phyloP scores from a whole-genome alignment of 345 rosid genomes.

The Trapa bicornis region DNA sequence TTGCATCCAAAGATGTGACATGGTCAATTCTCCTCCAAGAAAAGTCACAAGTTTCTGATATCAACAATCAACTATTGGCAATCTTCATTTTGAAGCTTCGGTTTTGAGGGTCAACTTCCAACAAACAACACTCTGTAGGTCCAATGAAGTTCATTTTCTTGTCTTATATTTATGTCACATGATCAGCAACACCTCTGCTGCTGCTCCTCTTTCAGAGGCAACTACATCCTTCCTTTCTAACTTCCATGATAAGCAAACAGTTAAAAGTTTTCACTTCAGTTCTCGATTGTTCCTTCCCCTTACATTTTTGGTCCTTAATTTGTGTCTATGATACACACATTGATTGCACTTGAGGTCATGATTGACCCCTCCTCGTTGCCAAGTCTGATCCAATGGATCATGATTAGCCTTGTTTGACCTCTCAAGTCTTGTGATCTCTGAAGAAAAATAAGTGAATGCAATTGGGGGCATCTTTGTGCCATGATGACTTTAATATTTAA shows the following conservation, averaged over 20 bases:
- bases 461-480: too few relatives aligned
- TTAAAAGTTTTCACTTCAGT: not conserved
- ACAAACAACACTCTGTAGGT: not conserved
- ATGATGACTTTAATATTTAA: too few relatives aligned
- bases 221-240: not conserved
- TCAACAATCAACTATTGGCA: not conserved
- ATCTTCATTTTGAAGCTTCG: not conserved
- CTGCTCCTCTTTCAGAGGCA: not conserved
- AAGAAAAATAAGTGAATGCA: too few relatives aligned
- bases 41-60: not conserved
- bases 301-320: not conserved
- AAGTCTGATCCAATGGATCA: too few relatives aligned
- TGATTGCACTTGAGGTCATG: too few relatives aligned
- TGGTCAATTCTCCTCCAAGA: not conserved
- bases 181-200: not conserved
- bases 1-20: not conserved
- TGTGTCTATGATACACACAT: too few relatives aligned
- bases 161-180: not conserved
- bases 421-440: too few relatives aligned
- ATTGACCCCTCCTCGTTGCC: too few relatives aligned
- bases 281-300: not conserved
- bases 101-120: not conserved
- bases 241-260: not conserved
- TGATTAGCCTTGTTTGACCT: too few relatives aligned
- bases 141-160: not conserved